Evolutionary conservation across 1,284 basidiomycete species (phyloP).

Genomic region (Ustanciosporium gigantosporum): DNA sequence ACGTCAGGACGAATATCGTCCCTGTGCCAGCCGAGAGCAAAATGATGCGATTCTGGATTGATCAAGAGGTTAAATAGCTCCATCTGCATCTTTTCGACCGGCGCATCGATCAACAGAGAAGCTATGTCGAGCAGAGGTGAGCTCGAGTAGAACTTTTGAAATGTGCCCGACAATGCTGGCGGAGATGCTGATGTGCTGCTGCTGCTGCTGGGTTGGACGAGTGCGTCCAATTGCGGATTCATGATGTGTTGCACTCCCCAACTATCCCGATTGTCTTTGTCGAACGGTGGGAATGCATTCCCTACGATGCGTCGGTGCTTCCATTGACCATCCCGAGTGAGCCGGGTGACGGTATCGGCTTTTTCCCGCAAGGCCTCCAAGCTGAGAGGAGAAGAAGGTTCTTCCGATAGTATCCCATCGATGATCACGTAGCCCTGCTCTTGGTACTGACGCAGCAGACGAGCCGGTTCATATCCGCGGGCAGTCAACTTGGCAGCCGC

Average conservation of each 20-base stretch:
- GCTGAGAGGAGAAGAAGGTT: slow-evolving; percentile 7
- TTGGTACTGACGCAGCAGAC: slow-evolving; percentile 64
- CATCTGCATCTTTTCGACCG: slow-evolving; percentile 56
- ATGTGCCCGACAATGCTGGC: slow-evolving; percentile 8
- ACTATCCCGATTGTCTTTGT: slow-evolving; percentile 68
- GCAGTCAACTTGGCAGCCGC: slow-evolving; percentile 5
- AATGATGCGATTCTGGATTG: slow-evolving; percentile 71
- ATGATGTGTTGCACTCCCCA: slow-evolving; percentile 68
- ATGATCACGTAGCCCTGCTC: slow-evolving; percentile 74
- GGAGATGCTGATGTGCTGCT: too few relatives aligned
- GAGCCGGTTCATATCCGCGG: slow-evolving; percentile 18
- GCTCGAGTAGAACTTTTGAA: slow-evolving; percentile 34
- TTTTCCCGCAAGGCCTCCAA: slow-evolving; percentile 11
- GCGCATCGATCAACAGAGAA: slow-evolving; percentile 21
- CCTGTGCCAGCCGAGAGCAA: slow-evolving; percentile 79
- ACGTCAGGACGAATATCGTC: slow-evolving; percentile 75
- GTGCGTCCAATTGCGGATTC: slow-evolving; percentile 65
- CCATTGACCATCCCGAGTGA: slow-evolving; percentile 72
- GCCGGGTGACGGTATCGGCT: slow-evolving; percentile 63
- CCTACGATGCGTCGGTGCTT: slow-evolving; percentile 72
- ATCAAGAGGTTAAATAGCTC: slow-evolving; percentile 80
- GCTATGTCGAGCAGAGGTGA: slow-evolving; percentile 39
- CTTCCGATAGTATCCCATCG: slow-evolving; percentile 66
- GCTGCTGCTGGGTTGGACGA: not conserved
- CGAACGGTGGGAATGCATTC: slow-evolving; percentile 79